Conservation (phyloP, 2,329 filamentous ascomycete genomes). For the Scedosporium dehoogii region DNA sequence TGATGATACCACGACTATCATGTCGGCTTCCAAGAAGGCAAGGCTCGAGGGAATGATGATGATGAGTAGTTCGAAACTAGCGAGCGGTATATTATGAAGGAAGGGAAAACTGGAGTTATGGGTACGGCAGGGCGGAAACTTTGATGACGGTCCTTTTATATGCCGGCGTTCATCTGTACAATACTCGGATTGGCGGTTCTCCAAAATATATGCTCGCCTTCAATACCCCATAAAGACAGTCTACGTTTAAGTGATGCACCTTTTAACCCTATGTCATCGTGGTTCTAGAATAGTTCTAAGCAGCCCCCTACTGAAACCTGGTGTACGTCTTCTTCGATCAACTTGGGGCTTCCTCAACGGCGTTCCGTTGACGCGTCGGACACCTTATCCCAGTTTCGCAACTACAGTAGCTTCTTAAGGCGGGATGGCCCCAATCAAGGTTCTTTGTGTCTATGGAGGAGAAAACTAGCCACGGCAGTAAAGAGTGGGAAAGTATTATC, state of each 20-base stretch:
- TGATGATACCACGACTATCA: not conserved
- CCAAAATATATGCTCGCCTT: not conserved
- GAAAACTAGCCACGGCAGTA: too few species aligned
- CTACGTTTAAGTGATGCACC: not conserved
- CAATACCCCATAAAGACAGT: too few species aligned
- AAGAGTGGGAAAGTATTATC: too few species aligned
- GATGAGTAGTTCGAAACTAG: not conserved
- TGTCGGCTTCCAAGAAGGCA: not conserved
- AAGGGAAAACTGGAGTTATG: too few species aligned
- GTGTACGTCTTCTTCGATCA: conserved; percentile 34
- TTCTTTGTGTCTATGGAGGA: too few species aligned
- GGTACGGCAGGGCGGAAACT: too few species aligned
- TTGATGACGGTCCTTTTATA: not conserved
- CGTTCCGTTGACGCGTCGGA: conserved; percentile 48
- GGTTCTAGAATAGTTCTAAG: too few species aligned
- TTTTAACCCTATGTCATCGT: not conserved
- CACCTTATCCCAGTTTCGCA: conserved; percentile 51
- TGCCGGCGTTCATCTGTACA: not conserved
- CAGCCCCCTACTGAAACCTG: not conserved
- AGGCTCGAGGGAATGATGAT: not conserved
- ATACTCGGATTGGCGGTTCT: not conserved
- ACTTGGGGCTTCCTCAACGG: conserved; percentile 66
- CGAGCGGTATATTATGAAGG: too few species aligned
- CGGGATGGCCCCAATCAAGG: conserved; percentile 43
- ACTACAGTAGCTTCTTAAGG: conserved; percentile 37